Base-by-base conservation (phyloP, 1,139 yeast genomes). In the Saccharomycopsis crataegensis region DNA sequence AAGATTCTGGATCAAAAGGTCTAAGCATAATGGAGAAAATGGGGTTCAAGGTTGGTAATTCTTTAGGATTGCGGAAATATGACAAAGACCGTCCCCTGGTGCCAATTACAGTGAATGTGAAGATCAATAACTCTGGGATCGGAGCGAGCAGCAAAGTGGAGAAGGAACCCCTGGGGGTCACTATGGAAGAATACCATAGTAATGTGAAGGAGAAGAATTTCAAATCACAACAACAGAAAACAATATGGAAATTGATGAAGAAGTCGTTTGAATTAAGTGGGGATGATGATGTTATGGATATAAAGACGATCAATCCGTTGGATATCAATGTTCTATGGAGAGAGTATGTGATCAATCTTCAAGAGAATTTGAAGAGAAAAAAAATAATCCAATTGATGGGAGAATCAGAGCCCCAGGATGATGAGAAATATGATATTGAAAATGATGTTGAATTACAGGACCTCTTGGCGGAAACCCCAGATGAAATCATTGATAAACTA, bases 21-120 rank as follows among this genome's bases (percentile, higher is more conserved):
- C 66, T 77, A 33, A 60, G 69, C 7, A 78, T 80, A 57, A 78
- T 80, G 84, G 67, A 71, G 58, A 74, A 70, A 60, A 79, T 80
- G 84, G 85, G 85, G 2, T 80, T 72, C 61, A 70, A 68, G 56
- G 62, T 70, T 1, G 83, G 81, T 9, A 67, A 70, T 11, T 59
- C 73, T 0, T 64, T 78, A 16, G 83, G 83, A 0, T 59, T 57
- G 16, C 58, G 61, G 17, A 60, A 56, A 1, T 22, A 22, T 22
- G 32, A 54, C 8, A 59, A 59, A 40, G 33, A 54, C 11, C 50
- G 57, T 0, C 31, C 62, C 1, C 49, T 57, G 4, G 64, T 54
- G 58, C 65, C 62, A 46, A 62, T 61, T 61, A 3, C 62, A 59
- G 53, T 72, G 62, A 12, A 65, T 9, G 62, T 62, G 51, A 49